phyloP scores from a whole-genome alignment of 202 grass and related monocot genomes.

The Miscanthus sacchariflorus region DNA sequence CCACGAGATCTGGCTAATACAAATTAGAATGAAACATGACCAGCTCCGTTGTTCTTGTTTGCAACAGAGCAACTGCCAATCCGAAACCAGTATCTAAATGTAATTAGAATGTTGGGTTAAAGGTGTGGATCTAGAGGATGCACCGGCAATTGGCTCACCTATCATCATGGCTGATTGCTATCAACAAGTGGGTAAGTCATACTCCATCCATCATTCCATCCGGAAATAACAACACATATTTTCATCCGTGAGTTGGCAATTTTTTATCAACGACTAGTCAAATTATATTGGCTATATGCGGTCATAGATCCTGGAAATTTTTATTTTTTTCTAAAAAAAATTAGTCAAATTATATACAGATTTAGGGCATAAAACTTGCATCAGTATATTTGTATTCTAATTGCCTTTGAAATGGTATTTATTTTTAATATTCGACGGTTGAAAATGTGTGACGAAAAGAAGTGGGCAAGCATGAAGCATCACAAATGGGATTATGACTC shows the following conservation, averaged over 20 bases:
- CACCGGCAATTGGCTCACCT: background rate
- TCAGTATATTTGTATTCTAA: background rate
- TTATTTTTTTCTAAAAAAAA: too few species aligned
- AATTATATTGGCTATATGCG: background rate
- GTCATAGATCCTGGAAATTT: too few species aligned
- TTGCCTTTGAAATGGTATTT: background rate
- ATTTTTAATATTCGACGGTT: background rate
- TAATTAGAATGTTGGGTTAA: background rate
- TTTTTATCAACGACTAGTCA: background rate
- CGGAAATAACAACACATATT: background rate
- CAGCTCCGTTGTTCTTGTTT: background rate
- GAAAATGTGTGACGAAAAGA: background rate
- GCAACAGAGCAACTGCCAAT: background rate
- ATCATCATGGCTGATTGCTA: too few species aligned
- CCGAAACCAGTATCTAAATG: background rate
- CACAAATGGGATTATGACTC: background rate
- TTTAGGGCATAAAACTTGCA: too few species aligned
- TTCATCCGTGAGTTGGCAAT: too few species aligned
- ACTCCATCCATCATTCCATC: background rate
- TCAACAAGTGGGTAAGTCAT: background rate
- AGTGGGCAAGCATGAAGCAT: background rate
- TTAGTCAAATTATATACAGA: too few species aligned
- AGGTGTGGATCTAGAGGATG: background rate
- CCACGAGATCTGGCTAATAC: background rate
- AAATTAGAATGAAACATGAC: background rate